Evolutionary conservation across 2,329 filamentous ascomycete genomes (phyloP).

Genomic region (Aspergillus candidus): DNA sequence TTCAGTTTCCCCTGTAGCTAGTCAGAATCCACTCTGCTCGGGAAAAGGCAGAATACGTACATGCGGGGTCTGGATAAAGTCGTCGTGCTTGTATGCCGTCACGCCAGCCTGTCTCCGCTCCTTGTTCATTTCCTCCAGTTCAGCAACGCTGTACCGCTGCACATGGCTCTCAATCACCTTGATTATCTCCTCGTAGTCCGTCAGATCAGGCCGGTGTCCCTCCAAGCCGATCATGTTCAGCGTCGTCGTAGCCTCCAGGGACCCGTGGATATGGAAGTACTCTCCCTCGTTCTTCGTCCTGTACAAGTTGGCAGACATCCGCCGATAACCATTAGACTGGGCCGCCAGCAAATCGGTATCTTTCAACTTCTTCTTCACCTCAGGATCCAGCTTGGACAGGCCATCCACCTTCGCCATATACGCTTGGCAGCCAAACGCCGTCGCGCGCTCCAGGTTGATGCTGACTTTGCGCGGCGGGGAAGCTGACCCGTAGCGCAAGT

Average conservation of each 20-base stretch:
- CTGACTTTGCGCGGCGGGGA: slow-evolving; percentile 33
- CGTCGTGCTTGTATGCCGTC: slow-evolving; percentile 53
- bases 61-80: slow-evolving; percentile 54
- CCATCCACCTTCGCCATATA: slow-evolving; percentile 39
- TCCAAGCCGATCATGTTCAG: slow-evolving; percentile 65
- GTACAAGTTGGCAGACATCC: slow-evolving; percentile 68
- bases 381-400: slow-evolving; percentile 32
- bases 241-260: slow-evolving; percentile 63
- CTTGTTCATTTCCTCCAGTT: slow-evolving; percentile 55
- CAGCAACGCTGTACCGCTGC: slow-evolving; percentile 47
- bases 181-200: slow-evolving; percentile 55
- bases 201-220: slow-evolving; percentile 55
- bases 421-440: slow-evolving; percentile 37
- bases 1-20: slow-evolving; percentile 26
- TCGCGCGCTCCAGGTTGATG: slow-evolving; percentile 34
- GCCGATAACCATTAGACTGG: slow-evolving; percentile 64
- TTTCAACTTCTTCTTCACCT: slow-evolving; percentile 35
- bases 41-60: slow-evolving; percentile 28
- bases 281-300: slow-evolving; percentile 59
- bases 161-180: slow-evolving; percentile 55
- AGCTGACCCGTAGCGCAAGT: slow-evolving; percentile 46
- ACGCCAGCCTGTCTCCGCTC: slow-evolving; percentile 55
- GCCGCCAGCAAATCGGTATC: slow-evolving; percentile 67
- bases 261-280: slow-evolving; percentile 71
- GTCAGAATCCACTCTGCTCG: not conserved